These are phyloP conservation scores for Musa troglodytarum DNA, from an alignment of 176 grass and related monocot species.

Conservation along the genomic window DNA sequence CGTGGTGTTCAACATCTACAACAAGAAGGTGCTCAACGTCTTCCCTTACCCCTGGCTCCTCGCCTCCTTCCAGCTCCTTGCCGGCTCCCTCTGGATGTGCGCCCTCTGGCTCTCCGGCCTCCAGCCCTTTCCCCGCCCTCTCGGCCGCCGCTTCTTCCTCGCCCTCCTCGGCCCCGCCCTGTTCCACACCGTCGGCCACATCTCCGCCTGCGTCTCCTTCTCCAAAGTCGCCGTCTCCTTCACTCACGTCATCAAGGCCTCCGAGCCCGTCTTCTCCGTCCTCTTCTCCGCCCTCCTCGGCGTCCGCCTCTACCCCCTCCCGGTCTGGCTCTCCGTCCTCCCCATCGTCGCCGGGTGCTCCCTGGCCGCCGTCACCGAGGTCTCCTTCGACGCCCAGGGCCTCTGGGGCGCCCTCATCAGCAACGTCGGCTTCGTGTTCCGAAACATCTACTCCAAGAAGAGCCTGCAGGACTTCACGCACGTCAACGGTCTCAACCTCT, in stretches of 20 bases:
- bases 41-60: constrained; percentile 46
- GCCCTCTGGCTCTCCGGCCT: constrained; percentile 25
- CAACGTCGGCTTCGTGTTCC: constrained; percentile 35
- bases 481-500: constrained; percentile 37
- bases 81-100: constrained; percentile 34
- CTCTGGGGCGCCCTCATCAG: constrained; percentile 33
- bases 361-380: constrained; percentile 31
- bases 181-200: constrained; percentile 38
- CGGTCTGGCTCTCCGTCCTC: constrained; percentile 35
- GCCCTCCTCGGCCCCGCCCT: constrained; percentile 37
- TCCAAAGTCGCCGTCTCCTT: constrained; percentile 42
- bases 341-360: constrained; percentile 36
- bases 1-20: constrained; percentile 42
- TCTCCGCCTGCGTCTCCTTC: constrained; percentile 44
- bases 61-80: constrained; percentile 37
- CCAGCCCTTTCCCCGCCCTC: constrained; percentile 22
- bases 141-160: constrained; percentile 21
- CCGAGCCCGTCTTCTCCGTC: constrained; percentile 41
- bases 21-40: constrained; percentile 42
- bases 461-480: constrained; percentile 32
- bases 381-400: constrained; percentile 27
- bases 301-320: constrained; percentile 32
- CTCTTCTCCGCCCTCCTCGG: constrained; percentile 27
- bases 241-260: constrained; percentile 40
- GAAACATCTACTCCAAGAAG: constrained; percentile 43